Evolutionary conservation across 176 grass and related monocot species (phyloP).

Genomic region (Musa schizocarpa): DNA sequence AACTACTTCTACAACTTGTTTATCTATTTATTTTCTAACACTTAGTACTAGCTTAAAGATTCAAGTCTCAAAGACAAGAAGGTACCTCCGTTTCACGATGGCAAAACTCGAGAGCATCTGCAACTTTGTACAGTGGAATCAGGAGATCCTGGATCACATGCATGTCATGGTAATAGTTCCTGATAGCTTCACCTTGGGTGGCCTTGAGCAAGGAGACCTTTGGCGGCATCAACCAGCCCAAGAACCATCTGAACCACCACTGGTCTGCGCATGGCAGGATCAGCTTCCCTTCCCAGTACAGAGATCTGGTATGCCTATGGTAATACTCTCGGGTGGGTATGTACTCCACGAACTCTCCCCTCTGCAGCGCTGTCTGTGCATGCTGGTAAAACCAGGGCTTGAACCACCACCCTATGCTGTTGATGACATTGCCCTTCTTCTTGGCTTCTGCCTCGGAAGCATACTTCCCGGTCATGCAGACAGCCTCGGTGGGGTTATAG

Average conservation of each 20-base stretch:
- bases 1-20: too few species aligned
- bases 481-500: slow-evolving; percentile 50
- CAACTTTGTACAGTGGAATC: slow-evolving; percentile 75
- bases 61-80: not conserved
- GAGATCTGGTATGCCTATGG: slow-evolving; percentile 69
- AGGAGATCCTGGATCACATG: slow-evolving; percentile 90
- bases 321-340: slow-evolving; percentile 82
- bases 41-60: not conserved
- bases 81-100: slow-evolving; percentile 72
- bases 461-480: slow-evolving; percentile 83
- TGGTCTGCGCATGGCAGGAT: slow-evolving; percentile 79
- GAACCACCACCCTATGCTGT: slow-evolving; percentile 77
- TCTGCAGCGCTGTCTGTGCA: slow-evolving; percentile 55
- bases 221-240: slow-evolving; percentile 84
- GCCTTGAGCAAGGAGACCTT: slow-evolving; percentile 92
- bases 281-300: slow-evolving; percentile 94
- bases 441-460: slow-evolving; percentile 84
- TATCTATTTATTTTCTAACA: too few species aligned
- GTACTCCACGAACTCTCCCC: slow-evolving; percentile 84
- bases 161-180: slow-evolving; percentile 93
- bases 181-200: slow-evolving; percentile 72
- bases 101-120: slow-evolving; percentile 68
- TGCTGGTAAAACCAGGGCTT: slow-evolving; percentile 94
- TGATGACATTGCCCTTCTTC: slow-evolving; percentile 84
- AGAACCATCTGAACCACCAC: slow-evolving; percentile 78